Evolutionary conservation across 805 yeast species (phyloP), one percentile per base, ranked within the genome.

Genomic region (Kodamaea nitidulidarum): DNA sequence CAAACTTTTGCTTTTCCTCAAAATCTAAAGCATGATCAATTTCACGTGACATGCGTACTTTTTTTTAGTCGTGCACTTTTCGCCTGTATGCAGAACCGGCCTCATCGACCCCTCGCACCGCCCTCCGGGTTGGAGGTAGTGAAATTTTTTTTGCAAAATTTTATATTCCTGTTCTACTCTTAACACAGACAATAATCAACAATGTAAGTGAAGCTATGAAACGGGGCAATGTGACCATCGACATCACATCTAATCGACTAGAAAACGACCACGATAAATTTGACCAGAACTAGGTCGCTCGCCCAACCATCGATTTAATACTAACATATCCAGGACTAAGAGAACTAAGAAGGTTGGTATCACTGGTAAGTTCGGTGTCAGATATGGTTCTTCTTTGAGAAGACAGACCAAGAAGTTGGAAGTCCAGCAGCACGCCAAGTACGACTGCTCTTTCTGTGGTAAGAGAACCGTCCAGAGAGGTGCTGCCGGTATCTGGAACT

Each of bases 331-430:
- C 62, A 88, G 96, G 99, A 86, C 98, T 76, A 93, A 95, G 80
- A 91, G 99, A 86, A 93, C 99, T 63, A 93, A 93, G 95, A 93
- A 93, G 88, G 99, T 93, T 73, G 99, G 99, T 76, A 93, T 93
- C 82, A 93, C 99, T 74, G 99, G 99, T 84, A 95, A 95, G 81
- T 93, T 88, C 84, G 99, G 99, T 88, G 97, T 93, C 79, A 90
- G 99, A 83, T 93, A 93, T 81, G 96, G 99, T 90, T 91, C 98
- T 65, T 95, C 99, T 55, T 81, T 93, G 75, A 91, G 99, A 85
- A 88, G 98, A 79, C 97, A 88, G 78, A 86, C 95, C 81, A 90
- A 90, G 84, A 93, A 93, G 81, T 80, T 93, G 75, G 98, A 95
- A 80, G 84, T 88, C 66, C 97, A 88, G 77, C 97, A 90, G 75